Conservation (phyloP, 108 stramenopile genomes). For the Bacterosira constricta region DNA sequence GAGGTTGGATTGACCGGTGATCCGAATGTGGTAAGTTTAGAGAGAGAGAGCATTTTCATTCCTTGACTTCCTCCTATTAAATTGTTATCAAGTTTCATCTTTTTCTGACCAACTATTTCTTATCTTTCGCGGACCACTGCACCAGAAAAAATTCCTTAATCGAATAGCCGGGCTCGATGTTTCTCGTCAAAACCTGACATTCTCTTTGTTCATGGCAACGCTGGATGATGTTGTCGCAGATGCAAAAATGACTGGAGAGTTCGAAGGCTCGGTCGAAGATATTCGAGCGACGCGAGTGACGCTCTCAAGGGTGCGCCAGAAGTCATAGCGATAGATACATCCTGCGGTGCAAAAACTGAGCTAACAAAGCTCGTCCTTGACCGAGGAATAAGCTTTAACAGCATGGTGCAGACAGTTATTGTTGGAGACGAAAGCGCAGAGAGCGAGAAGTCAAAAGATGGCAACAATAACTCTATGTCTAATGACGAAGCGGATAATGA, state of each 20-base stretch:
- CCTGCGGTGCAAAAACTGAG: constrained; percentile 56
- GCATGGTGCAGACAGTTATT: constrained; percentile 5
- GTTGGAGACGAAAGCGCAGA: neutral
- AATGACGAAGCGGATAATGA: constrained; percentile 19
- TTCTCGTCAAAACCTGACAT: constrained; percentile 53
- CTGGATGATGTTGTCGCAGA: constrained; percentile 56
- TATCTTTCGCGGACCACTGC: too few relatives aligned
- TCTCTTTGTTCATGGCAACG: constrained; percentile 60
- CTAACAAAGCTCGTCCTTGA: constrained; percentile 56
- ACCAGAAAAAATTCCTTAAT: constrained; percentile 58
- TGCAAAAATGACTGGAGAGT: constrained; percentile 67
- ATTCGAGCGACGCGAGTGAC: constrained; percentile 55
- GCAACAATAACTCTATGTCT: constrained; percentile 3
- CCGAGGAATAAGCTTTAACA: constrained; percentile 52
- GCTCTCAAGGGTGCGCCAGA: constrained; percentile 26
- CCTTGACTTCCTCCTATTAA: neutral
- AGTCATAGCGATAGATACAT: constrained; percentile 49
- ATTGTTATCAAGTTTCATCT: neutral
- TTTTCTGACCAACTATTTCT: neutral
- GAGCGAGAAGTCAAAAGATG: neutral
- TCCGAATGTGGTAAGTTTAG: constrained; percentile 29
- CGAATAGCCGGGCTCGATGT: constrained; percentile 62
- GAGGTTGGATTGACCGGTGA: constrained; percentile 42
- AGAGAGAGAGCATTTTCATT: neutral
- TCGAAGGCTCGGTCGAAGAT: constrained; percentile 72